Evolutionary conservation across 2,329 filamentous ascomycete genomes (phyloP).

Genomic region (Lachnellula occidentalis): DNA sequence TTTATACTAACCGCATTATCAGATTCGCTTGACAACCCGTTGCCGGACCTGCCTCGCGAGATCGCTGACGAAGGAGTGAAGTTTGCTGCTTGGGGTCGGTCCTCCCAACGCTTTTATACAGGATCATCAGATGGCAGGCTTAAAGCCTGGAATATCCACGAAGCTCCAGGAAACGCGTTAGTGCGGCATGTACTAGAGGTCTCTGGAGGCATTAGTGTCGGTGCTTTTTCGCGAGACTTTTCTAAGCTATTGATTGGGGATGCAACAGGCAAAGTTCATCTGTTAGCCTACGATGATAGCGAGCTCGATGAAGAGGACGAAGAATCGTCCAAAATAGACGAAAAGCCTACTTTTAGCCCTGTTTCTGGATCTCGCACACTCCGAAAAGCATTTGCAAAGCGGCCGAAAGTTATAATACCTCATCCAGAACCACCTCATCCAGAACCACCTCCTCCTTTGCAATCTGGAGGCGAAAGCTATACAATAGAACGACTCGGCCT

Average conservation of each 20-base stretch:
- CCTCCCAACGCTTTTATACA: slow-evolving; percentile 54
- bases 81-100: slow-evolving; percentile 56
- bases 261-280: slow-evolving; percentile 53
- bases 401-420: slow-evolving; percentile 43
- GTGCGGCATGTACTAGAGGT: slow-evolving; percentile 50
- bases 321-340: not conserved
- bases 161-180: slow-evolving; percentile 36
- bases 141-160: slow-evolving; percentile 57
- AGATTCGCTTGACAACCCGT: slow-evolving; percentile 28
- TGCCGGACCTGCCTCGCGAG: slow-evolving; percentile 35
- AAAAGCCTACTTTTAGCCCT: not conserved
- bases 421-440: slow-evolving; percentile 44
- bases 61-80: slow-evolving; percentile 57
- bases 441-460: slow-evolving; percentile 41
- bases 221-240: slow-evolving; percentile 52
- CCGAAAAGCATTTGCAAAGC: slow-evolving; percentile 24
- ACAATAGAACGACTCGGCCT: slow-evolving; percentile 4
- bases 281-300: slow-evolving; percentile 45
- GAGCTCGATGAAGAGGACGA: slow-evolving; percentile 21
- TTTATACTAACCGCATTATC: slow-evolving; percentile 10
- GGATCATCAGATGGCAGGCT: slow-evolving; percentile 58
- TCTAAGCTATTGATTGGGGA: slow-evolving; percentile 54
- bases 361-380: not conserved
- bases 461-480: not conserved
- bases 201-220: slow-evolving; percentile 51